Evolutionary conservation across 257 asterid genomes (phyloP), one percentile per base, ranked within the genome.

Genomic region (Marsdenia floribunda): DNA sequence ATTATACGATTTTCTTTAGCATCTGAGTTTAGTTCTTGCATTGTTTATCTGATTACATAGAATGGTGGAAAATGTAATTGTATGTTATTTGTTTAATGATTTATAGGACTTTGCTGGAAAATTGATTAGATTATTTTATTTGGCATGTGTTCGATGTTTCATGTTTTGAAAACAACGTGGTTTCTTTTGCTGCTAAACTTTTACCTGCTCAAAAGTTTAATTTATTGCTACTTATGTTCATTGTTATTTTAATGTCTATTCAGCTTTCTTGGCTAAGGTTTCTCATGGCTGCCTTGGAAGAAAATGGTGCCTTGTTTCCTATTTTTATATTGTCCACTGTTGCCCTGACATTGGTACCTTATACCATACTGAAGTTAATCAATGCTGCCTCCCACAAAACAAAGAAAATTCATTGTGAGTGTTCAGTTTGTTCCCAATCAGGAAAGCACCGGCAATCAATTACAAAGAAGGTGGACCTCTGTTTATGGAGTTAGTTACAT

Each of bases 331-430:
- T 94, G 80, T 86, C 99, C 3, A 86, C 91, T 75, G 81, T 94
- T 33, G 97, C 96, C 37, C 76, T 94, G 85, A 96, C 97, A 72
- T 85, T 94, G 75, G 89, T 94, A 59, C 99, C 97, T 50, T 94
- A 89, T 80, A 92, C 99, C 3, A 82, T 94, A 52, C 80, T 85
- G 78, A 94, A 88, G 84, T 80, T 92, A 60, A 76, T 87, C 69
- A 96, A 86, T 70, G 96, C 90, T 71, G 80, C 85, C 80, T 79
- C 97, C 21, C 84, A 86, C 88, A 87, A 88, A 83, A 82, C 80
- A 37, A 87, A 80, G 86, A 85, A 78, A 75, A 88, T 85, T 88
- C 90, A 90, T 78, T 94, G 99, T 71, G 91, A 75, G 64, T 92
- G 99, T 83, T 90, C 97, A 64, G 93, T 83, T 74, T 94, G 99